phyloP scores from a whole-genome alignment of 1,139 yeast genomes.

The Meyerozyma guilliermondii region DNA sequence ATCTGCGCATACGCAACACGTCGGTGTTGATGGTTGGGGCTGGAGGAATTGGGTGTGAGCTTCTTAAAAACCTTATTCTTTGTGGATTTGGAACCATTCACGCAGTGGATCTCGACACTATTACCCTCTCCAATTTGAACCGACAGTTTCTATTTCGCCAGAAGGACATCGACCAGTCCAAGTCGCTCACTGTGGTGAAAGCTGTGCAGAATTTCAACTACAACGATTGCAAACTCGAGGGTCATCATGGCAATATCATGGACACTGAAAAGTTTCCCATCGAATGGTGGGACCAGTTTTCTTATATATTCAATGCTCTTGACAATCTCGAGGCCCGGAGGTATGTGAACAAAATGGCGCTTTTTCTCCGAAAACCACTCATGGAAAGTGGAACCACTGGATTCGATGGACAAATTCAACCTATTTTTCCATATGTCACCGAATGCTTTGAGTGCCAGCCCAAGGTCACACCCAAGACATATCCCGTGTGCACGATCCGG shows the following conservation, averaged over 20 bases:
- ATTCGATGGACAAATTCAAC: constrained; percentile 87
- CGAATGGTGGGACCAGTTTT: constrained; percentile 77
- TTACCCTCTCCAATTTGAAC: constrained; percentile 85
- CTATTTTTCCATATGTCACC: constrained; percentile 73
- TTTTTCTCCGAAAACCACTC: constrained; percentile 68
- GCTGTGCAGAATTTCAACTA: constrained; percentile 80
- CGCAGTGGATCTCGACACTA: constrained; percentile 89
- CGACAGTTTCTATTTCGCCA: constrained; percentile 88
- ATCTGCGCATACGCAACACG: constrained; percentile 29
- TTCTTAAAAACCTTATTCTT: constrained; percentile 77
- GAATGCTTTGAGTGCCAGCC: constrained; percentile 94
- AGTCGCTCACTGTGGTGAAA: constrained; percentile 46
- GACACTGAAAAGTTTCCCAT: constrained; percentile 68
- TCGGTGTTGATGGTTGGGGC: constrained; percentile 90
- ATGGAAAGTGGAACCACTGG: constrained; percentile 97
- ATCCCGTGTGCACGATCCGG: constrained; percentile 94
- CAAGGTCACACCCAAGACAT: constrained; percentile 83
- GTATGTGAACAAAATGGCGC: constrained; percentile 79
- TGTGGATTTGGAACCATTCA: constrained; percentile 88
- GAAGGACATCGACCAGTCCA: constrained; percentile 13
- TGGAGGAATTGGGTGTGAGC: constrained; percentile 98
- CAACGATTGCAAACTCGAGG: constrained; percentile 56
- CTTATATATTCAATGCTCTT: constrained; percentile 80
- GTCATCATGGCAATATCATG: constrained; percentile 88
- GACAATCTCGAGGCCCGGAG: constrained; percentile 92